These are phyloP conservation scores for Umbelopsis isabellina DNA, from an alignment of 192 early-diverging fungal genomes.

Conservation along the genomic window DNA sequence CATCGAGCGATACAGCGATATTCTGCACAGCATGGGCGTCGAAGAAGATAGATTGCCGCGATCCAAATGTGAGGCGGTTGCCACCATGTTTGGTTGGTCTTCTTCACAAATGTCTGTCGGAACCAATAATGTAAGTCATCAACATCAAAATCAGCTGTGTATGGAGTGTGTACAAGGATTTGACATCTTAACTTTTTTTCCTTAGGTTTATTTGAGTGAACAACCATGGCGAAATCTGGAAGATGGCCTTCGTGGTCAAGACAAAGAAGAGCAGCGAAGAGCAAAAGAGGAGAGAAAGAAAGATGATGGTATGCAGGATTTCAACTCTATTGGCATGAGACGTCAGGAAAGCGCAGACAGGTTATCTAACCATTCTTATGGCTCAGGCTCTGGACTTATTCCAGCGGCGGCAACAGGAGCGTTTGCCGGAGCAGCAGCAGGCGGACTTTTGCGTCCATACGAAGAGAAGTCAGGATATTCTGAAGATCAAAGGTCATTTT, in stretches of 20 bases:
- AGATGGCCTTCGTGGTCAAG: constrained; percentile 71
- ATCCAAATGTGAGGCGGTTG: constrained; percentile 48
- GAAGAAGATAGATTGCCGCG: constrained; percentile 34
- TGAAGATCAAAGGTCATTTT: constrained; percentile 43
- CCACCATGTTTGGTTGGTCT: constrained; percentile 63
- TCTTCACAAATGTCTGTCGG: constrained; percentile 62
- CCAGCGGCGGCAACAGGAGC: constrained; percentile 10
- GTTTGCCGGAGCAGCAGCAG: constrained; percentile 18
- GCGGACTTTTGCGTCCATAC: background rate
- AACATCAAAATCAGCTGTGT: background rate
- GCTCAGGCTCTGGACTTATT: constrained; percentile 31
- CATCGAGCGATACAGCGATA: constrained; percentile 67
- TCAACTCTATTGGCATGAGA: constrained; percentile 15
- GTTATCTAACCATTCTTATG: constrained; percentile 33
- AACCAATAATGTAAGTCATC: constrained; percentile 43
- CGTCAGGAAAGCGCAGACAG: constrained; percentile 33
- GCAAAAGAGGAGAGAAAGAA: constrained; percentile 44
- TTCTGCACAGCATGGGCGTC: constrained; percentile 48
- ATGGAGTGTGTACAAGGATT: background rate
- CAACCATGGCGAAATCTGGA: constrained; percentile 84
- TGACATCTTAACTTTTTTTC: background rate
- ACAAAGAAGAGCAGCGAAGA: constrained; percentile 62
- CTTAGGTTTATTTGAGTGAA: constrained; percentile 76
- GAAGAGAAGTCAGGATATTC: constrained; percentile 37
- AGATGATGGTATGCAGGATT: constrained; percentile 15